Conservation (phyloP, 2,329 filamentous ascomycete genomes). For the Neonectria sp. region DNA sequence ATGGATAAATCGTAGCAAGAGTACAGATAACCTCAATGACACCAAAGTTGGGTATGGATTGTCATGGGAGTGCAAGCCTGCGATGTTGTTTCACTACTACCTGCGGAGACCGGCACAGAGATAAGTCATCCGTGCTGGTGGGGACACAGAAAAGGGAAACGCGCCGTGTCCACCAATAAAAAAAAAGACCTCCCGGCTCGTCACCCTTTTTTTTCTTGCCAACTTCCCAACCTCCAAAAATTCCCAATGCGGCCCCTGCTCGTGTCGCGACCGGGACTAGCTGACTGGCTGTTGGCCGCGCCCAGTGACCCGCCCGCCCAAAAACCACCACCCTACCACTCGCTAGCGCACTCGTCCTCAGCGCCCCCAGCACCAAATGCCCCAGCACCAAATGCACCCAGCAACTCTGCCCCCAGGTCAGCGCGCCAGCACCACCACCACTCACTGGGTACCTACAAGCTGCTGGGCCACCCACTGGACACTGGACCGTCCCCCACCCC, state of each 20-base stretch:
- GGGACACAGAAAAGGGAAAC: slow-evolving; percentile 7
- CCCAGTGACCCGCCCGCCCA: too few relatives aligned
- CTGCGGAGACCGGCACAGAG: neutral
- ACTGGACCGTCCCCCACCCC: slow-evolving; percentile 7
- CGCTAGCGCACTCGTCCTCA: neutral
- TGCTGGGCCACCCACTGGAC: neutral
- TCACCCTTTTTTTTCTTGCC: slow-evolving; percentile 19
- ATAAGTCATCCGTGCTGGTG: neutral
- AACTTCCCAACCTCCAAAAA: neutral
- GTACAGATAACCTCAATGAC: too few relatives aligned
- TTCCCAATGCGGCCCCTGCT: slow-evolving; percentile 19
- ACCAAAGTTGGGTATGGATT: too few relatives aligned
- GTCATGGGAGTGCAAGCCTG: too few relatives aligned
- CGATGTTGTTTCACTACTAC: too few relatives aligned
- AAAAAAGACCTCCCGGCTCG: slow-evolving; percentile 15
- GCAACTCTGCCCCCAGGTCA: slow-evolving; percentile 3
- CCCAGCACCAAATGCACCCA: slow-evolving; percentile 9
- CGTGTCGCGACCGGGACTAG: slow-evolving; percentile 8
- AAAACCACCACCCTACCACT: too few relatives aligned
- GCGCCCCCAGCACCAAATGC: too few relatives aligned
- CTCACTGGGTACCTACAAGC: neutral
- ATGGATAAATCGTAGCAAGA: too few relatives aligned
- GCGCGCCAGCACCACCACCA: slow-evolving; percentile 15
- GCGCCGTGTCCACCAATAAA: slow-evolving; percentile 21
- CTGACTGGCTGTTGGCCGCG: neutral